Base-by-base conservation (phyloP, 148 eudicot genomes). In the Rhododendron griersonianum region DNA sequence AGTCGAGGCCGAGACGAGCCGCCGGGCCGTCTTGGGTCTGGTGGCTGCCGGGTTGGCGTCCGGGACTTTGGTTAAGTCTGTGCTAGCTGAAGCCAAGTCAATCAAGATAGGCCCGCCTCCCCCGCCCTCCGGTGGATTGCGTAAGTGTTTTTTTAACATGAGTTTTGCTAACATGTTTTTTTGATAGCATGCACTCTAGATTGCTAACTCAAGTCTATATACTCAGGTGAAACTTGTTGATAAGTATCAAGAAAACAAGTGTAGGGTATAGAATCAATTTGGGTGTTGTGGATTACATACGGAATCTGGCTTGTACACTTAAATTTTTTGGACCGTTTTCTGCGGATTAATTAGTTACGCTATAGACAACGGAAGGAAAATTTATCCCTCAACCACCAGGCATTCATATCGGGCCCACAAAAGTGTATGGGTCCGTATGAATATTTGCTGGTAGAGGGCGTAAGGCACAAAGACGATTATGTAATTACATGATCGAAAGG, bases 31-130 rank as follows among this genome's bases (percentile, higher is more conserved):
- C 71, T 79, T 95, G 87, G 95, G 99, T 30, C 93, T 97, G 3
- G 93, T 95, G 63, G 98, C 98, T 2, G 91, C 90, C 76, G 99
- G 99, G 11, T 47, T 97, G 4, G 95, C 93, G 23, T 83, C 93
- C 0, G 96, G 95, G 9, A 87, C 96, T 1, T 89, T 95, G 50
- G 96, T 90, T 77, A 87, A 92, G 73, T 94, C 91, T 33, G 99
- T 91, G n/a, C 86, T 97, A 21, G 99, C 99, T 14, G 99, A 90
- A 35, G 96, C 93, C 76, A 89, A 80, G 85, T 15, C 95, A 35
- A 97, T 97, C 86, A 88, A 95, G 81, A 71, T 97, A 73, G 99
- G 99, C 47, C 93, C 92, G 10, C 99, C 99, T 59, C 99, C 99
- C 1, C 94, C 95, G 2, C 99, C 95, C 21, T 97, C 99, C 44